Conservation (phyloP, 768 basidiomycete genomes). For the Hygrophorus russula region DNA sequence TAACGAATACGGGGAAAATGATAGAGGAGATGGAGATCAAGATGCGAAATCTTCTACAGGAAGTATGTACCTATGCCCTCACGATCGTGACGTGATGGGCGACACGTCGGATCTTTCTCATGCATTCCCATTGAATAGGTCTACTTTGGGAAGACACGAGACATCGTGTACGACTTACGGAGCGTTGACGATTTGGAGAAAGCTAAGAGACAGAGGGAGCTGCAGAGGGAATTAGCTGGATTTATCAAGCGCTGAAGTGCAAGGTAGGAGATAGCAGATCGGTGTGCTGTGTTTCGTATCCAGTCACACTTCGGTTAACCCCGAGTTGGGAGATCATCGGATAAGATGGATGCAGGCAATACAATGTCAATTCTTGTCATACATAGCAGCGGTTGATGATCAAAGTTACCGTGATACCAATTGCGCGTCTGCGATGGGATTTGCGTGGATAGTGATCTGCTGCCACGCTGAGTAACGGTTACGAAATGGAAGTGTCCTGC, state of each 20-base stretch:
- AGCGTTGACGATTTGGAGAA: slow-evolving; percentile 80
- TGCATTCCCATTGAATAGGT: slow-evolving; percentile 34
- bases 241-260: slow-evolving; percentile 57
- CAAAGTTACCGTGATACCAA: slow-evolving; percentile 24
- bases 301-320: too few relatives aligned
- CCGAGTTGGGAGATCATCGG: too few relatives aligned
- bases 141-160: slow-evolving; percentile 94
- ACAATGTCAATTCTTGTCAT: not conserved
- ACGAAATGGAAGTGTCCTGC: slow-evolving; percentile 15
- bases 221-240: slow-evolving; percentile 86
- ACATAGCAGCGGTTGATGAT: not conserved
- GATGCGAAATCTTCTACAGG: slow-evolving; percentile 91
- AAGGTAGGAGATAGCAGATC: not conserved
- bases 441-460: slow-evolving; percentile 84
- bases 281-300: too few relatives aligned
- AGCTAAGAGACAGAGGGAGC: slow-evolving; percentile 65
- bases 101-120: not conserved
- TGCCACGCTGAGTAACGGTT: not conserved
- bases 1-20: slow-evolving; percentile 89
- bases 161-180: slow-evolving; percentile 87
- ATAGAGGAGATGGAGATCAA: slow-evolving; percentile 99
- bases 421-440: slow-evolving; percentile 82
- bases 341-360: too few relatives aligned
- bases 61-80: slow-evolving; percentile 47
- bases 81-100: not conserved